Conservation (phyloP, 192 early-diverging fungal species). For the Coemansia sp. region DNA sequence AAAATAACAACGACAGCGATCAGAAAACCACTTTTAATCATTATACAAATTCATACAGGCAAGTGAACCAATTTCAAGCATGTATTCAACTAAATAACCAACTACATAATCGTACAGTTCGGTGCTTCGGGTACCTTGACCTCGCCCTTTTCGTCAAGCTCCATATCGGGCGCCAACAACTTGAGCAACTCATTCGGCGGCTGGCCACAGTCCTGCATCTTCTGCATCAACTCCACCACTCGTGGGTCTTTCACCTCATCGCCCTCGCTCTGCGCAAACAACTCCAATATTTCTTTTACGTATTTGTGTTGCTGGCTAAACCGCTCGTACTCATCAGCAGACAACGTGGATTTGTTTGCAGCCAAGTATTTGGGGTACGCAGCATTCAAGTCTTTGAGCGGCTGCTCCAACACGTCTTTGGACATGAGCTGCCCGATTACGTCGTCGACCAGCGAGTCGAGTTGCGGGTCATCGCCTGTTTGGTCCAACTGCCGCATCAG, state of each 20-base stretch:
- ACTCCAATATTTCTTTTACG: slow-evolving; percentile 75
- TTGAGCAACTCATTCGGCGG: slow-evolving; percentile 89
- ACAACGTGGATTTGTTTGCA: slow-evolving; percentile 71
- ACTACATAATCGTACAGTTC: slow-evolving; percentile 21
- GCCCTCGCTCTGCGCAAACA: slow-evolving; percentile 65
- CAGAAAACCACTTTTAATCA: no score
- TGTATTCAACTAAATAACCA: no score
- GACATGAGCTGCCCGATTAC: slow-evolving; percentile 92
- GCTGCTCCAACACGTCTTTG: slow-evolving; percentile 93
- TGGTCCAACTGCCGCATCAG: slow-evolving; percentile 83
- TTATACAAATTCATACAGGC: no score
- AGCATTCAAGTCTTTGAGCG: slow-evolving; percentile 84
- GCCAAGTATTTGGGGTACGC: slow-evolving; percentile 91
- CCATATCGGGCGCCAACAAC: slow-evolving; percentile 88
- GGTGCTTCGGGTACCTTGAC: slow-evolving; percentile 61
- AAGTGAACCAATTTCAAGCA: no score
- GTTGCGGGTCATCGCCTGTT: slow-evolving; percentile 71
- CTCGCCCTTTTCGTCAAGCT: slow-evolving; percentile 73
- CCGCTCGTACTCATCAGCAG: slow-evolving; percentile 68
- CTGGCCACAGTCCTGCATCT: slow-evolving; percentile 97
- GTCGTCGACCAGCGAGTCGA: slow-evolving; percentile 82
- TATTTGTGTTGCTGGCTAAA: slow-evolving; percentile 79
- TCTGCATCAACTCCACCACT: slow-evolving; percentile 91
- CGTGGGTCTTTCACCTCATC: slow-evolving; percentile 69
- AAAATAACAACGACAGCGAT: no score